Evolutionary conservation across 2,329 filamentous ascomycete genomes (phyloP).

Genomic region (Helotiales sp.): DNA sequence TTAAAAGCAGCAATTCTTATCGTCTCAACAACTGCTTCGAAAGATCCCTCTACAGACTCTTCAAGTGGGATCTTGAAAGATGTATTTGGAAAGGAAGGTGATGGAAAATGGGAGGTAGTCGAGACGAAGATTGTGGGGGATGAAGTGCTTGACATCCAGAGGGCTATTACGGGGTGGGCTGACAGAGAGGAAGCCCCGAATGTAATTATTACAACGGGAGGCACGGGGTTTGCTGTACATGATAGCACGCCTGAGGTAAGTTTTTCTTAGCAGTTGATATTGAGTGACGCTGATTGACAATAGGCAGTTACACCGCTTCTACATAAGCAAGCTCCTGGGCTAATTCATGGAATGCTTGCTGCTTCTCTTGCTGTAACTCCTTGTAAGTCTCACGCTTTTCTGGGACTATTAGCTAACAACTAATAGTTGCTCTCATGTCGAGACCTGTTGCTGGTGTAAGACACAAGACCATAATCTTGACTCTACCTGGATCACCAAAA

Average conservation of each 20-base stretch:
- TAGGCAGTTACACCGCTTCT: constrained; percentile 78
- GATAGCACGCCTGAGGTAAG: constrained; percentile 87
- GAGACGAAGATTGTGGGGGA: constrained; percentile 79
- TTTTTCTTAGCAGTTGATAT: constrained; percentile 9
- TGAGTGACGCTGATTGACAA: constrained; percentile 10
- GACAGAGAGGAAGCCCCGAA: constrained; percentile 67
- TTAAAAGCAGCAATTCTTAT: constrained; percentile 78
- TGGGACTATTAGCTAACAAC: constrained; percentile 24
- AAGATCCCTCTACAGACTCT: constrained; percentile 76
- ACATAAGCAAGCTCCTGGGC: constrained; percentile 81
- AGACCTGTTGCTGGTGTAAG: constrained; percentile 87
- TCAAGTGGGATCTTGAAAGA: constrained; percentile 66
- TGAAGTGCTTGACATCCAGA: constrained; percentile 71
- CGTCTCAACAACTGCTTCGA: constrained; percentile 85
- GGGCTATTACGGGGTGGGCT: constrained; percentile 69
- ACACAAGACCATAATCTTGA: constrained; percentile 79
- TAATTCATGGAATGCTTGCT: constrained; percentile 94
- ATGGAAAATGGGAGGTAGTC: constrained; percentile 69
- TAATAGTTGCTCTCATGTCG: constrained; percentile 90
- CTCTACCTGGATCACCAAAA: constrained; percentile 91
- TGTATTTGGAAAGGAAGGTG: constrained; percentile 67
- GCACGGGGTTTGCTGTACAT: constrained; percentile 84
- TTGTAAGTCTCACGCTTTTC: constrained; percentile 57
- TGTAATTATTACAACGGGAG: constrained; percentile 84
- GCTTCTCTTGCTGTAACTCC: constrained; percentile 83